phyloP scores from a whole-genome alignment of 129 eudicot genomes.

The Scalesia atractyloides region DNA sequence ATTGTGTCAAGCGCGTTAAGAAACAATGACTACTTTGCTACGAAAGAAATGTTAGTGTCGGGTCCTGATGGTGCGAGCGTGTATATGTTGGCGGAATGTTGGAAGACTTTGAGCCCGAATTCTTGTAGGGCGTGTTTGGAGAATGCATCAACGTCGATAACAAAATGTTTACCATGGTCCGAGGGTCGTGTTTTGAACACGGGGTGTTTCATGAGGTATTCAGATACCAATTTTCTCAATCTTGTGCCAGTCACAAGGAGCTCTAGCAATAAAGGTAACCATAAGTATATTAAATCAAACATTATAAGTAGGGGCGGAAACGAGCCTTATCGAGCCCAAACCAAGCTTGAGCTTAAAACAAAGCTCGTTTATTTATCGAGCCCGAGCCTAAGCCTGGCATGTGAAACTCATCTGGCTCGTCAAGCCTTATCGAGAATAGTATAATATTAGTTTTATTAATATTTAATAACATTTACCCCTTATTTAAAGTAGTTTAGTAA shows the following conservation, averaged over 20 bases:
- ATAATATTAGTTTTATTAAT: too few relatives aligned
- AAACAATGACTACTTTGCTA: constrained; percentile 37
- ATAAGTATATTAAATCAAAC: neutral
- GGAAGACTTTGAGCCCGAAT: constrained; percentile 65
- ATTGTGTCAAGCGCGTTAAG: constrained; percentile 40
- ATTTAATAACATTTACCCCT: too few relatives aligned
- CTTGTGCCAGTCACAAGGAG: constrained; percentile 32
- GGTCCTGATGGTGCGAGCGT: constrained; percentile 35
- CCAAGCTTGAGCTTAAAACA: too few relatives aligned
- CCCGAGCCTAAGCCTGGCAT: too few relatives aligned
- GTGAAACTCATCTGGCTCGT: too few relatives aligned
- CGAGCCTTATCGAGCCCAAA: too few relatives aligned
- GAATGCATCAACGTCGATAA: constrained; percentile 48
- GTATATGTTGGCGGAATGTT: constrained; percentile 66
- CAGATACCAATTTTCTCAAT: constrained; percentile 71
- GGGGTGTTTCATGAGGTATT: constrained; percentile 80
- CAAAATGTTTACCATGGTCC: constrained; percentile 59
- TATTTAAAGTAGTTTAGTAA: too few relatives aligned
- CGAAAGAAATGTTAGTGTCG: constrained; percentile 36
- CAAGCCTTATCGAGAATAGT: too few relatives aligned
- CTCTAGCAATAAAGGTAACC: constrained; percentile 39
- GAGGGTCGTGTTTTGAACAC: constrained; percentile 70
- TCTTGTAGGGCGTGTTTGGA: constrained; percentile 56
- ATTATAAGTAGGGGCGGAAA: too few relatives aligned
- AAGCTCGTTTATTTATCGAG: too few relatives aligned